Evolutionary conservation across 306 rosid species (phyloP).

Genomic region (Senna siamea): DNA sequence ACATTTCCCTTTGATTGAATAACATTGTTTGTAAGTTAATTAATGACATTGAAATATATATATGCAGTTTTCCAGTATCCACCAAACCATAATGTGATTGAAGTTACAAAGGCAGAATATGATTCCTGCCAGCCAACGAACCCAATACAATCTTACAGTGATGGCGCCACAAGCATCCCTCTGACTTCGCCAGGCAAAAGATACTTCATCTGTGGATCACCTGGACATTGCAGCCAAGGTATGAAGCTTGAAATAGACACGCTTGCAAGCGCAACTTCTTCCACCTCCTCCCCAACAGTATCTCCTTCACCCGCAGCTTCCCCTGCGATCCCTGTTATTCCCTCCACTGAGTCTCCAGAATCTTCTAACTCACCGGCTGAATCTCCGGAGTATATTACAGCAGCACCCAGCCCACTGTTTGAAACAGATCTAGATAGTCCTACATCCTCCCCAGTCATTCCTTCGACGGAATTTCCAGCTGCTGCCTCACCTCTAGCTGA

Average conservation of each 20-base stretch:
- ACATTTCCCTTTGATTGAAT: constrained; percentile 5
- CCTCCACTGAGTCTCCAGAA: constrained; percentile 45
- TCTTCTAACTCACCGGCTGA: constrained; percentile 38
- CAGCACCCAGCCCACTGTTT: constrained; percentile 40
- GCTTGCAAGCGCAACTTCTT: constrained; percentile 54
- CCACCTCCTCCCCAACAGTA: constrained; percentile 46
- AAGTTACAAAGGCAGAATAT: constrained; percentile 75
- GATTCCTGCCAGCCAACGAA: constrained; percentile 64
- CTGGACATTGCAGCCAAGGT: constrained; percentile 76
- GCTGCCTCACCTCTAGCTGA: constrained; percentile 44
- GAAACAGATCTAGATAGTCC: constrained; percentile 40
- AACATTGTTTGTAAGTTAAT: constrained; percentile 10
- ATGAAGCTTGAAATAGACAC: constrained; percentile 77
- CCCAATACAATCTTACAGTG: constrained; percentile 59
- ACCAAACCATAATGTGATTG: constrained; percentile 70
- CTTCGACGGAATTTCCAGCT: constrained; percentile 54
- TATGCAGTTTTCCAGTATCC: constrained; percentile 77
- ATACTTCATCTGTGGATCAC: constrained; percentile 78
- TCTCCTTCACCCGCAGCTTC: constrained; percentile 47
- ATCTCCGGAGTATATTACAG: constrained; percentile 36
- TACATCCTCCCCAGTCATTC: constrained; percentile 45
- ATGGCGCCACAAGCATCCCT: constrained; percentile 64
- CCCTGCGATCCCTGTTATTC: constrained; percentile 32
- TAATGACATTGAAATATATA: constrained; percentile 26
- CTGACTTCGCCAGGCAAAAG: constrained; percentile 75